Base-by-base conservation (phyloP, 352 stramenopile genomes). In the Phytophthora pisi region DNA sequence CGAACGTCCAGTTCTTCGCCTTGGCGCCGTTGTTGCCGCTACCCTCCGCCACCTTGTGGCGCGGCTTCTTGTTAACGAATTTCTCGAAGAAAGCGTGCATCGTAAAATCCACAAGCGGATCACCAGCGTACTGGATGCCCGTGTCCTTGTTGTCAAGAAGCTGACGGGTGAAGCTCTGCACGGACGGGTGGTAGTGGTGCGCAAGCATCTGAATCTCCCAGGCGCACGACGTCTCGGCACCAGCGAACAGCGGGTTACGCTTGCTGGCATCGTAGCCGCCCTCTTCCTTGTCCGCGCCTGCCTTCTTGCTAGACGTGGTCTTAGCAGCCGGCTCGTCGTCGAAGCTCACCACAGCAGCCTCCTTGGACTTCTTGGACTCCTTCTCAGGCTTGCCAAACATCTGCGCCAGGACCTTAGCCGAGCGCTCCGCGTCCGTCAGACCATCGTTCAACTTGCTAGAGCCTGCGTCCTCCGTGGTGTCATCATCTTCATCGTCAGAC, bases 41-140 rank as follows among this genome's bases (percentile, higher is more conserved):
- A 2, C 40, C 38, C 9, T 72, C 62, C 6, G 46, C 16, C 42
- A 74, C 58, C 55, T 86, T 88, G 55, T 89, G 79, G 18, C 81
- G 80, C 5, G 97, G 97, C 73, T 99, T 99, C 64, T 98, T 97
- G 82, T 98, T 99, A 28, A 98, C 96, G 79, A 99, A 99, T 72
- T 98, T 98, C 70, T 99, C 97, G 43, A 99, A 95, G 75, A 99
- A 99, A 4, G 93, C 83, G 45, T 92, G 87, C 64, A 99, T 83
- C n/a, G 88, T 93, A 66, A 99, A 99, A 75, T 99, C 97, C 62
- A 96, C 89, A 7, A 99, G 79, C 55, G 97, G 98, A 77, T 99
- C 97, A 38, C 97, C 97, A 24, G 73, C 75, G 82, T 99, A 99
- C 43, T 90, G 65, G 69, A 99, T 98, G 9, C 82, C 71, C 2